phyloP scores from a whole-genome alignment of 192 early-diverging fungal genomes.

The Backusella westeae region DNA sequence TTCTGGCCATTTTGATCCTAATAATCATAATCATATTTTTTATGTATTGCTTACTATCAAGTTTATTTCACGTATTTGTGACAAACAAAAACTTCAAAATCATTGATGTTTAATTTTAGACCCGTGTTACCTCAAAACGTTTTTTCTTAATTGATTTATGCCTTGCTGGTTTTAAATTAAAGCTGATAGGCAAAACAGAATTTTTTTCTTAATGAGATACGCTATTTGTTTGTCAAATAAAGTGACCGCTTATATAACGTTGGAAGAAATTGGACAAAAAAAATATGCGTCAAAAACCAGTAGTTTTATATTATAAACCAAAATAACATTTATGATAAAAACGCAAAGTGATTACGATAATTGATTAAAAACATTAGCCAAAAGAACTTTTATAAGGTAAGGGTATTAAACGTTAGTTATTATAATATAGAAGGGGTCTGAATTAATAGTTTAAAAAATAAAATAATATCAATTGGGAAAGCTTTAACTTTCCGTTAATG shows the following conservation, averaged over 20 bases:
- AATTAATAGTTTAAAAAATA: slow-evolving; percentile 2
- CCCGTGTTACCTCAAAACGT: neutral
- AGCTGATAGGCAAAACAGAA: neutral
- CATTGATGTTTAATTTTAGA: neutral
- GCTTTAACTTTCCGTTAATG: neutral
- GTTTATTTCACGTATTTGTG: neutral
- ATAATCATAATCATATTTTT: neutral
- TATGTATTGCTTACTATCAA: neutral
- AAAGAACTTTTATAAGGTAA: neutral
- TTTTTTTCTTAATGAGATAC: neutral
- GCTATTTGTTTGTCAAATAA: neutral
- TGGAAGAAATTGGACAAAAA: neutral
- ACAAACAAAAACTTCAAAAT: neutral
- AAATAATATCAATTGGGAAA: slow-evolving; percentile 5
- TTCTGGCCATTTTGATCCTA: neutral
- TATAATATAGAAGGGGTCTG: neutral
- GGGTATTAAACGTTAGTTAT: slow-evolving; percentile 3
- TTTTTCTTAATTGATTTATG: neutral
- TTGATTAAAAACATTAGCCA: neutral
- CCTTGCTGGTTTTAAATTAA: neutral
- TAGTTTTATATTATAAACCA: neutral
- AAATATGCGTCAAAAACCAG: neutral
- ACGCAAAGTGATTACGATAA: neutral
- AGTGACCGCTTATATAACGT: neutral
- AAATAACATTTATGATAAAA: neutral